These are phyloP conservation scores for Globisporangium sylvaticum DNA, from an alignment of 352 stramenopile species.

Conservation along the genomic window DNA sequence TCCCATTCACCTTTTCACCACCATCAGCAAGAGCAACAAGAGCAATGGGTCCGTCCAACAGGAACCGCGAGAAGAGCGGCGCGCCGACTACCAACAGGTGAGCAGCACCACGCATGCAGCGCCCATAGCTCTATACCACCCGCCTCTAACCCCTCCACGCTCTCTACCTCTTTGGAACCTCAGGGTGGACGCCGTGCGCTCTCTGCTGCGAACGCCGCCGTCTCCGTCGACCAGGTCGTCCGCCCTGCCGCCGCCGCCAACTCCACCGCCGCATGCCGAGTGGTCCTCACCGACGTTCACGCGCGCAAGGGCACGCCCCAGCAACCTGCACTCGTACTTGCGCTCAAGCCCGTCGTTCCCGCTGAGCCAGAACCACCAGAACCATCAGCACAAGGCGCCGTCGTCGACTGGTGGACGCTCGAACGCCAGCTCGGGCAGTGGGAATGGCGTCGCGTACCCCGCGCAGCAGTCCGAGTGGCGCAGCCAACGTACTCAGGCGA, in stretches of 20 bases:
- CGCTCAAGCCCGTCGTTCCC: constrained; percentile 34
- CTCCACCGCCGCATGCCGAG: constrained; percentile 7
- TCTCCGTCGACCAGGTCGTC: constrained; percentile 10
- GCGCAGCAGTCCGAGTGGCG: constrained; percentile 3
- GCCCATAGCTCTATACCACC: background rate
- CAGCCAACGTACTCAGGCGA: constrained; percentile 23
- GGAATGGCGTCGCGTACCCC: background rate
- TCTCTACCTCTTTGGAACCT: background rate
- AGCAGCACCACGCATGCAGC: background rate
- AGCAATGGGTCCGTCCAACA: constrained; percentile 12
- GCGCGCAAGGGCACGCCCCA: constrained; percentile 35
- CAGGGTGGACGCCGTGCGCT: constrained; percentile 30
- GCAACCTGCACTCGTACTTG: constrained; percentile 36
- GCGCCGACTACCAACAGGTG: background rate
- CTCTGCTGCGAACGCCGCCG: constrained; percentile 22
- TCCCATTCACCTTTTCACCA: background rate
- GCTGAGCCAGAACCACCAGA: constrained; percentile 19
- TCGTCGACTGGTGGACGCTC: constrained; percentile 8
- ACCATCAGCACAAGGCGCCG: constrained; percentile 15
- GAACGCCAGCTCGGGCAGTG: background rate
- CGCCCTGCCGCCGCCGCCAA: background rate
- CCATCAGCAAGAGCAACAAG: background rate
- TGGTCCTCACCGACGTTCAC: constrained; percentile 41
- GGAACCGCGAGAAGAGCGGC: constrained; percentile 8
- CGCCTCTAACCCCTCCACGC: background rate